phyloP scores from a whole-genome alignment of 225 moss, liverwort and hornwort species.

The Pseudoscleropodium purum region DNA sequence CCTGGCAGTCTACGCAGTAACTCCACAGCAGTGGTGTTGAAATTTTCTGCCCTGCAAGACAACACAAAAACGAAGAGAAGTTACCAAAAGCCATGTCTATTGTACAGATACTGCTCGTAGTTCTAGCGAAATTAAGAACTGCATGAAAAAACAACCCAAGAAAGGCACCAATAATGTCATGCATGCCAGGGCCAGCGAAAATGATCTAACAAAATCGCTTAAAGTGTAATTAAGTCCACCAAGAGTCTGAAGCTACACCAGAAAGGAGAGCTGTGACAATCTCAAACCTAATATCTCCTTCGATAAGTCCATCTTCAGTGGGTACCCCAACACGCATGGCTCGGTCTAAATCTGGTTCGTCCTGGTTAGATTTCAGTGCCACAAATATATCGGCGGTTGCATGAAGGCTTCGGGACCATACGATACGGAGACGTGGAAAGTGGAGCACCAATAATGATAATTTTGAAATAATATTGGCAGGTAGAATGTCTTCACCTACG shows the following conservation, averaged over 20 bases:
- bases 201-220: not conserved
- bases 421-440: conserved; percentile 88
- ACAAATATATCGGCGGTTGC: conserved; percentile 96
- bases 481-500: conserved; percentile 78
- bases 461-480: conserved; percentile 83
- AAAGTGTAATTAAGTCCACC: not conserved
- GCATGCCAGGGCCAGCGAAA: not conserved
- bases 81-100: not conserved
- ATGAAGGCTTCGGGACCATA: conserved; percentile 97
- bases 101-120: not conserved
- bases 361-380: conserved; percentile 92
- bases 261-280: not conserved
- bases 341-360: conserved; percentile 83
- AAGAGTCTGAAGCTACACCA: not conserved
- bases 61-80: not conserved
- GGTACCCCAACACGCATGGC: conserved; percentile 97
- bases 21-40: conserved; percentile 86
- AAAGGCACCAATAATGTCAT: not conserved
- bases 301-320: conserved; percentile 95
- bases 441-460: conserved; percentile 88
- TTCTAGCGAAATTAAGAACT: not conserved
- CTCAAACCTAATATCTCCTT: conserved; percentile 79
- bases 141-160: not conserved
- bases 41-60: conserved; percentile 76
- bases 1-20: conserved; percentile 85